Base-by-base conservation (phyloP, 768 basidiomycete genomes). In the Suillus brevipes region DNA sequence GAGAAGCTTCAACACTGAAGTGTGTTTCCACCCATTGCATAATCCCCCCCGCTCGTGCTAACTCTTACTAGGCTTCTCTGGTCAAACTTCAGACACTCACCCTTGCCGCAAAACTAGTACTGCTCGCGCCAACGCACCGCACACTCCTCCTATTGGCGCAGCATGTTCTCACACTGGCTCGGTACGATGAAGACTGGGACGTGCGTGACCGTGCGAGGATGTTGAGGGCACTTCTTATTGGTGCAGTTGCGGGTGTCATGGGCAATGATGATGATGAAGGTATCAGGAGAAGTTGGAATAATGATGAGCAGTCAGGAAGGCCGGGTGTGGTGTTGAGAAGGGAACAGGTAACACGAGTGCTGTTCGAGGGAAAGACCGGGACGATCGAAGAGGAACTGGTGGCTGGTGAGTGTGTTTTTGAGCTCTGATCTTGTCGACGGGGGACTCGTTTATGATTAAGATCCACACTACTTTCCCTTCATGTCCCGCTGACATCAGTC, bases 181-280 rank as follows among this genome's bases (percentile, higher is more conserved):
- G 91, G 63, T 99, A 96, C 76, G 97, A 99, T 77, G 70, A 79
- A 23, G 87, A 91, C 71, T 97, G 93, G 76, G 94, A 97, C 71
- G 90, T 99, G 40, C 85, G 97, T 38, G 97, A 99, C 74, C 89
- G 96, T 31, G 89, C 88, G 6, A 85, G 97, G 60, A 89, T 95
- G 84, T 75, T 97, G 34, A 78, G 81, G 20, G 84, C 89, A 6
- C 82, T 99, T 16, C 81, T 97, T 18, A 74, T 79, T 3, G 89
- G 92, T 40, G 78, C 86, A 16, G 74, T 68, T 14, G 70, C 86
- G 8, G 73, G 75, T n/a, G 71, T 78, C 36, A 65, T 68, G 20
- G 79, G 77, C 42, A 75, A 74, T 13, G 76, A 75, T 16, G 73
- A 73, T 20, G 85, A 85, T 63, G 83, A 84, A 45, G 77, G 85